Base-by-base conservation (phyloP, 1,284 basidiomycete species). In the Leccinum solheimii region DNA sequence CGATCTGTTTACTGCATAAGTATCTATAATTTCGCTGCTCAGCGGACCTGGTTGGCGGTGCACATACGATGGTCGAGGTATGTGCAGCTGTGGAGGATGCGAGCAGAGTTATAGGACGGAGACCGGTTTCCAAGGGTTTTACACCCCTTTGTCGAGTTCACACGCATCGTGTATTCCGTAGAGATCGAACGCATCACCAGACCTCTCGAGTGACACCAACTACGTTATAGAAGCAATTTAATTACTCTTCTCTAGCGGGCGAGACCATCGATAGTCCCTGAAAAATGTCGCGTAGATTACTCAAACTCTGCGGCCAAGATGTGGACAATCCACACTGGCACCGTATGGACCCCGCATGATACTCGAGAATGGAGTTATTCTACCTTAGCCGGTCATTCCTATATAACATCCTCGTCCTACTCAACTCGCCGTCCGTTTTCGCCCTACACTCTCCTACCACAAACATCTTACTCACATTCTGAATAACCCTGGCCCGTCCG, bases 331-430 rank as follows among this genome's bases (percentile, higher is more conserved):
- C 56, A 61, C 5, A 48, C 55, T 71, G 69, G 67, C 63, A 69
- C 62, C 61, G 59, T 64, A 61, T 62, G 72, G 71, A 75, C 71
- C 73, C 71, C 74, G 71, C 68, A 48, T 48, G 45, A 56, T 71
- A 62, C 66, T 67, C 43, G 55, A 58, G 57, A 61, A 67, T 58
- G 66, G 54, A 54, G 52, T 32, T 57, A 56, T 54, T 49, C 43
- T 56, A 54, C 23, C 49, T 50, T 50, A 50, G 23, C 49, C 49
- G 49, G 38, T 13, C 45, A 54, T 49, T 40, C 45, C 30, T 66
- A 72, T 72, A 68, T 71, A 70, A 62, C 55, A 40, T 27, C 53
- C 48, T 54, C 34, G 30, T 56, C 60, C 48, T 32, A 5, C 55
- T 14, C 53, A 9, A n/a, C 57, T 56, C 19, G 16, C 23, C 48